Evolutionary conservation across 768 basidiomycete genomes (phyloP).

Genomic region (Boletus sp.): DNA sequence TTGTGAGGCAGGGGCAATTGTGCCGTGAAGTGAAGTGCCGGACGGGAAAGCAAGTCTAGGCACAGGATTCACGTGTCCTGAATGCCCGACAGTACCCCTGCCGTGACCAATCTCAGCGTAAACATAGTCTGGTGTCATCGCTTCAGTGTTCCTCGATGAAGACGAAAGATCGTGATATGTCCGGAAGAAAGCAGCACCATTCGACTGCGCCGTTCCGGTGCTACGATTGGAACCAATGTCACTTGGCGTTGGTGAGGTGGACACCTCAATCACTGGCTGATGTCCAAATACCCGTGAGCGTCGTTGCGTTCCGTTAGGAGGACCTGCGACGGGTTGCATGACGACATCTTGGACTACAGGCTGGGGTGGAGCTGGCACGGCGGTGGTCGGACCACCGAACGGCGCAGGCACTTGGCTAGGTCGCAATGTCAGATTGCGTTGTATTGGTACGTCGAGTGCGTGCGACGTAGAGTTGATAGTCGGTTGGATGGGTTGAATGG

Average conservation of each 20-base stretch:
- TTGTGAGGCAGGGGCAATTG: constrained; percentile 23
- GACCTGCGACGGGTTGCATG: constrained; percentile 33
- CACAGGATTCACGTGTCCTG: constrained; percentile 15
- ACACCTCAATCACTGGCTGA: constrained; percentile 60
- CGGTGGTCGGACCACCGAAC: constrained; percentile 4
- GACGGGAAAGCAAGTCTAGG: constrained; percentile 26
- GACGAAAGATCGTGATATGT: constrained; percentile 47
- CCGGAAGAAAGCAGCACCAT: constrained; percentile 59
- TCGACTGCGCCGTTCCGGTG: constrained; percentile 49
- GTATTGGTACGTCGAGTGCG: constrained; percentile 28
- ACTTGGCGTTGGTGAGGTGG: constrained; percentile 56
- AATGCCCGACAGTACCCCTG: constrained; percentile 41
- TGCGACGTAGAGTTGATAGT: constrained; percentile 9
- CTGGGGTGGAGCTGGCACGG: constrained; percentile 3
- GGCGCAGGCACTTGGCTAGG: constrained; percentile 14
- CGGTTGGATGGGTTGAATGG: constrained; percentile 13
- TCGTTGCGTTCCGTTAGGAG: constrained; percentile 38
- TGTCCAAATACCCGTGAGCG: constrained; percentile 43
- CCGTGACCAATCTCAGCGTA: constrained; percentile 78
- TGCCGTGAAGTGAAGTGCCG: constrained; percentile 18
- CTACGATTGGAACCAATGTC: constrained; percentile 59
- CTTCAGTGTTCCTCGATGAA: constrained; percentile 48
- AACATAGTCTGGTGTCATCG: constrained; percentile 68
- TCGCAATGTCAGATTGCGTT: constrained; percentile 27
- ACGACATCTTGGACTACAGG: constrained; percentile 23